Conservation (phyloP, 768 basidiomycete species). For the Collybiopsis luxurians region DNA sequence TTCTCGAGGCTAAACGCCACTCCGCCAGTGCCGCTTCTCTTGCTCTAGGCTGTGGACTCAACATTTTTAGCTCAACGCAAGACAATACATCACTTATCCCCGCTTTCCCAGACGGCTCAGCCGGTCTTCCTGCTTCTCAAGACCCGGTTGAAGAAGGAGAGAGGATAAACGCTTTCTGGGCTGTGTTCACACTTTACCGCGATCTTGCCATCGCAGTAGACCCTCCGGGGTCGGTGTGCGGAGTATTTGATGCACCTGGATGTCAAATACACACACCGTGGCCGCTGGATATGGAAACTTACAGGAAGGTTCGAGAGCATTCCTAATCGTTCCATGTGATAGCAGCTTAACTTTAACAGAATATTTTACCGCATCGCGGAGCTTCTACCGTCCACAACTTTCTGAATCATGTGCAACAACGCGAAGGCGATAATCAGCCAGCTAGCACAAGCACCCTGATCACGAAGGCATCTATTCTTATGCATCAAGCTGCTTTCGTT, state of each 20-base stretch:
- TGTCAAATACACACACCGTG: slow-evolving; percentile 53
- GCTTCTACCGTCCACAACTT: slow-evolving; percentile 50
- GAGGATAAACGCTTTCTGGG: slow-evolving; percentile 67
- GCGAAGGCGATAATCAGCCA: slow-evolving; percentile 19
- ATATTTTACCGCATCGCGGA: slow-evolving; percentile 39
- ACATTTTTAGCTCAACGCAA: slow-evolving; percentile 40
- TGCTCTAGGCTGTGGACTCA: slow-evolving; percentile 43
- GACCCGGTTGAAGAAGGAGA: slow-evolving; percentile 62
- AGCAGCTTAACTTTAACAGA: slow-evolving; percentile 28
- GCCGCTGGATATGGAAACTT: slow-evolving; percentile 42
- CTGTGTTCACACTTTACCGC: slow-evolving; percentile 56
- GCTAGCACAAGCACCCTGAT: slow-evolving; percentile 39
- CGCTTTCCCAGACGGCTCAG: slow-evolving; percentile 27
- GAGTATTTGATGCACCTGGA: slow-evolving; percentile 49
- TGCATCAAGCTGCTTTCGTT: slow-evolving; percentile 56
- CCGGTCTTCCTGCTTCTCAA: slow-evolving; percentile 37
- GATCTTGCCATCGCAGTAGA: slow-evolving; percentile 53
- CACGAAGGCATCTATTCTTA: slow-evolving; percentile 55
- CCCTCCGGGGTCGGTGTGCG: slow-evolving; percentile 49
- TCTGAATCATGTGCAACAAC: slow-evolving; percentile 33
- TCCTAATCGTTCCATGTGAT: slow-evolving; percentile 2
- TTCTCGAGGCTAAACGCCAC: slow-evolving; percentile 60
- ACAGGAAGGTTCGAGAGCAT: slow-evolving; percentile 31
- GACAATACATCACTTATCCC: slow-evolving; percentile 34
- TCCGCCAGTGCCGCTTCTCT: slow-evolving; percentile 52